Evolutionary conservation across 441 rosid genomes (phyloP).

Genomic region (Dalechampia spathulata): DNA sequence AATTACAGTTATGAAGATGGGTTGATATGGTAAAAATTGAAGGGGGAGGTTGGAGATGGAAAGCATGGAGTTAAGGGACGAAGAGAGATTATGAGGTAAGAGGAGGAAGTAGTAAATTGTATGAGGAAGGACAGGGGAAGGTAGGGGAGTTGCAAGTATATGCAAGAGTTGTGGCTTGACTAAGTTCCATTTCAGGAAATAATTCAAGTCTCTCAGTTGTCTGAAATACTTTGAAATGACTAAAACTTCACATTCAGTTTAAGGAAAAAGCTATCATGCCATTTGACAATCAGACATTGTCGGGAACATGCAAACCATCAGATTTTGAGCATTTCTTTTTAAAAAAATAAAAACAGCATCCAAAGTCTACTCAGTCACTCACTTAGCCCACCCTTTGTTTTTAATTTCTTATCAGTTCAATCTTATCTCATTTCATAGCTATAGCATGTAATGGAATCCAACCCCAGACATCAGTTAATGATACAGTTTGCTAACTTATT

Average conservation of each 20-base stretch:
- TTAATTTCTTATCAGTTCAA: not conserved
- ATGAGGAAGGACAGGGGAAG: conserved; percentile 1
- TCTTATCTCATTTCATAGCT: not conserved
- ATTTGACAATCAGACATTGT: conserved; percentile 60
- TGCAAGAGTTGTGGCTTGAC: conserved; percentile 19
- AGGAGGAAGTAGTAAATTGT: not conserved
- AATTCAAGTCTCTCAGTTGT: conserved; percentile 29
- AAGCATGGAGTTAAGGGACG: not conserved
- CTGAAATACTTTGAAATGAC: conserved; percentile 46
- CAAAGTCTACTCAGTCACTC: conserved; percentile 6
- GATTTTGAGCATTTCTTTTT: too few relatives aligned
- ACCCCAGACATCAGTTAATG: conserved; percentile 6
- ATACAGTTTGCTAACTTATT: conserved; percentile 7
- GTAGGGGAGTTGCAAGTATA: conserved; percentile 14
- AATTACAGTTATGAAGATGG: too few relatives aligned
- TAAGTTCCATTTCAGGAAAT: conserved; percentile 27
- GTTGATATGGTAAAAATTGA: too few relatives aligned
- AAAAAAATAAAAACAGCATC: conserved; percentile 20
- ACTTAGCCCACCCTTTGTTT: too few relatives aligned
- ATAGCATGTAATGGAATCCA: conserved; percentile 3
- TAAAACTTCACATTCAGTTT: conserved; percentile 43
- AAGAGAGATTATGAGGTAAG: not conserved
- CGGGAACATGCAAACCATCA: conserved; percentile 87
- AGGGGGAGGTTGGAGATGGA: too few relatives aligned
- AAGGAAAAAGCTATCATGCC: conserved; percentile 73